Evolutionary conservation across 192 early-diverging fungal species (phyloP), one percentile per base, ranked within the genome.

Genomic region (Coemansia sp.): DNA sequence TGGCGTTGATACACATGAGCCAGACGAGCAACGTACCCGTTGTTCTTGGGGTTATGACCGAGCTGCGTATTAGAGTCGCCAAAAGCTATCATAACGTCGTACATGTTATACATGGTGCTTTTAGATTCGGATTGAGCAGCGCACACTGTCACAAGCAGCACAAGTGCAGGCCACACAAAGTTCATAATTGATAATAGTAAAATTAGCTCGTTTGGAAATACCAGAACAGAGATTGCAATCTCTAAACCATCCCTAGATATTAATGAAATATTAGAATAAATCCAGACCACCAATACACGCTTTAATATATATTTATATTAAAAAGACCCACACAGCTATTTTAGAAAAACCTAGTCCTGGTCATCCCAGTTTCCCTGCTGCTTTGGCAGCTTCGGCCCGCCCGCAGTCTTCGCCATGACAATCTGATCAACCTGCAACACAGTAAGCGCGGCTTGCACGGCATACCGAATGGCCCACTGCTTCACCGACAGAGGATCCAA

Each of bases 341-440:
- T 31, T 31, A 31, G 6, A 31, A 31, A 31, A 31, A n/a, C 5
- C 53, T 61, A 82, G 60, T 82, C 79, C 53, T 71, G 58, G 63
- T 94, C 89, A 74, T 96, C 94, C 94, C 92, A 93, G 85, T 94
- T 84, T 62, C 85, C 82, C 61, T 71, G 68, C 82, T 62, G 60
- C 89, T 94, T 91, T 66, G 90, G 90, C 79, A 85, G 90, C 79
- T 92, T 91, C 34, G 91, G 96, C 7, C 96, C 96, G 58, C 96
- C 96, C 17, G 96, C 94, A 42, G 89, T 92, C 83, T 96, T 97
- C 58, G 90, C 92, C 96, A 98, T 98, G 81, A 98, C 96, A 72
- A 98, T 94, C 90, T 97, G 95, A 84, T 98, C 97, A 48, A 98
- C 93, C 77, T 93, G 89, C 58, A 98, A 84, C 19, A 98, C 87